Evolutionary conservation across 2,329 filamentous ascomycete genomes (phyloP).

Genomic region (Cladosporium sp.): DNA sequence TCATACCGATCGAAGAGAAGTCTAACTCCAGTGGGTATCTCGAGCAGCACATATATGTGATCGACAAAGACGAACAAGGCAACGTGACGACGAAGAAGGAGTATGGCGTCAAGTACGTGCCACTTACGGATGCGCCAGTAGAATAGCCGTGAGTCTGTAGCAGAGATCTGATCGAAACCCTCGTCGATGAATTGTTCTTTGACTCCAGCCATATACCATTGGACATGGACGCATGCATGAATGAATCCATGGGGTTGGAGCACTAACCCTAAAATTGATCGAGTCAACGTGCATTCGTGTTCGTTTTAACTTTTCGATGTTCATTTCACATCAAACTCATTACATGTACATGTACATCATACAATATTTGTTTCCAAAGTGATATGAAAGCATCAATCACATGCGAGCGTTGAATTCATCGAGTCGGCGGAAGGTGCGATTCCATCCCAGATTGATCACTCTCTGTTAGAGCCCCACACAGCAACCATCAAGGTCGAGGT

Average conservation of each 20-base stretch:
- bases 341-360: too few relatives aligned
- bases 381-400: neutral
- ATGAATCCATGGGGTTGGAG: neutral
- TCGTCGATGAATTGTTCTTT: too few relatives aligned
- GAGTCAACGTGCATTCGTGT: too few relatives aligned
- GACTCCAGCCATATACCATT: too few relatives aligned
- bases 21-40: constrained; percentile 20
- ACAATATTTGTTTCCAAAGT: neutral
- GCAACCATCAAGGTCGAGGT: neutral
- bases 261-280: neutral
- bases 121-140: constrained; percentile 68
- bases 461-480: neutral
- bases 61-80: constrained; percentile 71
- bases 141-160: neutral
- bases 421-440: neutral
- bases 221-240: too few relatives aligned
- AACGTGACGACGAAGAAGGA: constrained; percentile 61
- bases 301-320: too few relatives aligned
- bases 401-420: neutral
- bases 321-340: too few relatives aligned
- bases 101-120: constrained; percentile 76
- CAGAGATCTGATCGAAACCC: too few relatives aligned
- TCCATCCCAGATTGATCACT: neutral
- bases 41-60: constrained; percentile 71
- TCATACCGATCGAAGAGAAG: constrained; percentile 69